Evolutionary conservation across 306 rosid genomes (phyloP).

Genomic region (Erythrophleum fordii): DNA sequence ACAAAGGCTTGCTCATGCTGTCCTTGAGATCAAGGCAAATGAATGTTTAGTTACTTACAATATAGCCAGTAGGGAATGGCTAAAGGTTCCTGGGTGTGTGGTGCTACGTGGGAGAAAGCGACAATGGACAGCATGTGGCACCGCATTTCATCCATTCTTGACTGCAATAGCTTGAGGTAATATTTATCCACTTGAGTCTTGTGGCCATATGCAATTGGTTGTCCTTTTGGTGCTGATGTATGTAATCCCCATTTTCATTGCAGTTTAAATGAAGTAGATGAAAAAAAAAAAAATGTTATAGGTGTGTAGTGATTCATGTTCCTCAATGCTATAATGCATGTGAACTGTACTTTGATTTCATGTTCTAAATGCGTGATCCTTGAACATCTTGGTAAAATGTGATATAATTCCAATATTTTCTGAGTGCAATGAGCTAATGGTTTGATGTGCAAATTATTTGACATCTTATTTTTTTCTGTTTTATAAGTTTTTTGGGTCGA

Average conservation of each 20-base stretch:
- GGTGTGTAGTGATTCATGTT: no score
- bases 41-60: constrained; percentile 77
- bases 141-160: constrained; percentile 81
- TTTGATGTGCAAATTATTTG: no score
- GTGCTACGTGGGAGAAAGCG: constrained; percentile 68
- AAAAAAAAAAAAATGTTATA: no score
- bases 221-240: constrained; percentile 23
- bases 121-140: constrained; percentile 65
- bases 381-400: no score
- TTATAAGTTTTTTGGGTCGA: no score
- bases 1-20: constrained; percentile 91
- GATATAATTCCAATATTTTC: no score
- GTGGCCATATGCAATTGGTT: constrained; percentile 21
- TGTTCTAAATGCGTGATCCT: no score
- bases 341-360: no score
- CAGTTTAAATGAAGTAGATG: constrained; percentile 41
- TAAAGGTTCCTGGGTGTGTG: constrained; percentile 74
- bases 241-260: constrained; percentile 35
- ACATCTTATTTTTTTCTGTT: no score
- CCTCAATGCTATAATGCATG: no score
- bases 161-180: constrained; percentile 69
- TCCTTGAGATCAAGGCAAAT: constrained; percentile 73
- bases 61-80: constrained; percentile 74
- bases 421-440: no score
- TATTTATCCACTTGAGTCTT: constrained; percentile 29